These are phyloP conservation scores for Tolypocladium tundrense DNA, from an alignment of 2,329 filamentous ascomycete species.

Conservation along the genomic window DNA sequence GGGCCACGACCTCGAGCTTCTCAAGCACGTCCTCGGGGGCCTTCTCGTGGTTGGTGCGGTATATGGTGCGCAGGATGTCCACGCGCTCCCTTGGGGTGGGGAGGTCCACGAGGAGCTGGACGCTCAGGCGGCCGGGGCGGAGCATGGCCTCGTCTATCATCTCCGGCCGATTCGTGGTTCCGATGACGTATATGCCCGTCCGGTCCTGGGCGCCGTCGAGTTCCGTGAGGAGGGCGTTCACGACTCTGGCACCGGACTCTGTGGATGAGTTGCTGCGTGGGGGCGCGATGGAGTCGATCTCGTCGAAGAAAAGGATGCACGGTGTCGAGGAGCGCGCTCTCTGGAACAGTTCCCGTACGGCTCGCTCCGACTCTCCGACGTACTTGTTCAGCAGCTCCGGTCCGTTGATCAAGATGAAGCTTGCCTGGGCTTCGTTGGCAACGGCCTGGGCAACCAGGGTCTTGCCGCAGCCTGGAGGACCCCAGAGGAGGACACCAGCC, in stretches of 20 bases:
- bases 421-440: conserved; percentile 88
- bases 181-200: conserved; percentile 85
- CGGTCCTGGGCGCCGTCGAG: conserved; percentile 76
- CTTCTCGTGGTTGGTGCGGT: conserved; percentile 30
- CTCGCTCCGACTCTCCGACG: conserved; percentile 90
- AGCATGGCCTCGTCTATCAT: conserved; percentile 96
- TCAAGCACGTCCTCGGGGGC: conserved; percentile 35
- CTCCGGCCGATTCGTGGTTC: conserved; percentile 88
- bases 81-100: conserved; percentile 70
- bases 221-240: conserved; percentile 91
- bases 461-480: conserved; percentile 92
- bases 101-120: conserved; percentile 79
- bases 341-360: conserved; percentile 83
- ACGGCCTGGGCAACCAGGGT: conserved; percentile 93
- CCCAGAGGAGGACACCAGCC: conserved; percentile 88
- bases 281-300: conserved; percentile 86
- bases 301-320: conserved; percentile 96
- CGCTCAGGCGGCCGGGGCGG: conserved; percentile 80
- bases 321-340: conserved; percentile 78
- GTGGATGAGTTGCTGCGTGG: conserved; percentile 67
- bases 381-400: conserved; percentile 97
- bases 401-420: conserved; percentile 96
- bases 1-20: conserved; percentile 53
- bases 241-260: conserved; percentile 78
- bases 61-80: conserved; percentile 70